These are phyloP conservation scores for Thielaviopsis ethacetica DNA, from an alignment of 2,329 filamentous ascomycete genomes.

Conservation along the genomic window DNA sequence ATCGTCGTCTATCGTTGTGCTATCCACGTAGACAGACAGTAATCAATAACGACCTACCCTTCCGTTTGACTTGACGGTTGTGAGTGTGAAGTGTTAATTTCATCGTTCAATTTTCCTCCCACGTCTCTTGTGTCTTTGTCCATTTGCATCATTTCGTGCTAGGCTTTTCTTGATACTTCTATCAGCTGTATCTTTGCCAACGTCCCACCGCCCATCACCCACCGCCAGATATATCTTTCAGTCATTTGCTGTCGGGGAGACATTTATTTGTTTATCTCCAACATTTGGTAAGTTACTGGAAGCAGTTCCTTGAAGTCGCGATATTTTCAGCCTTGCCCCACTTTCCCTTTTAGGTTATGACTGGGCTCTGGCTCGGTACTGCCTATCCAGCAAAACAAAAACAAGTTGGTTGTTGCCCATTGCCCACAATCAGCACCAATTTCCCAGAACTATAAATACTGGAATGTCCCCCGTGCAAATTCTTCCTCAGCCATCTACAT, in stretches of 20 bases:
- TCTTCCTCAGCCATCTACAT: no score
- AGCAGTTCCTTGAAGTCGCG: constrained; percentile 17
- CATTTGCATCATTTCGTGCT: background rate
- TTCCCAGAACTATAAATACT: background rate
- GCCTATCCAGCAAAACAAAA: constrained; percentile 2
- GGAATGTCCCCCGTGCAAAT: no score
- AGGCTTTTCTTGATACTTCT: background rate
- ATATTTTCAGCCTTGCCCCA: background rate
- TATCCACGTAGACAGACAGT: constrained; percentile 12
- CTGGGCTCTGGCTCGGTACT: background rate
- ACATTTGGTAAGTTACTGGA: constrained; percentile 37
- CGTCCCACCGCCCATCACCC: no score
- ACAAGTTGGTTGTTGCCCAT: constrained; percentile 12
- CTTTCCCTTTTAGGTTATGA: background rate
- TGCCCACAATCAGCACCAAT: constrained; percentile 13
- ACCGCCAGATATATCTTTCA: no score
- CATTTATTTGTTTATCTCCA: constrained; percentile 98
- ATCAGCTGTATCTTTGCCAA: no score
- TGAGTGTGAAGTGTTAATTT: constrained; percentile 1
- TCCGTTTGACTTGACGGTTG: constrained; percentile 12
- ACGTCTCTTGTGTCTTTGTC: background rate
- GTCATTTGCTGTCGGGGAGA: constrained; percentile 54
- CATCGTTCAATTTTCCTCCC: background rate
- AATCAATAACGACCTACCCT: constrained; percentile 11
- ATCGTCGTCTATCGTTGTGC: constrained; percentile 12